phyloP scores from a whole-genome alignment of 805 yeast genomes.

The Clavispora vitiphila region DNA sequence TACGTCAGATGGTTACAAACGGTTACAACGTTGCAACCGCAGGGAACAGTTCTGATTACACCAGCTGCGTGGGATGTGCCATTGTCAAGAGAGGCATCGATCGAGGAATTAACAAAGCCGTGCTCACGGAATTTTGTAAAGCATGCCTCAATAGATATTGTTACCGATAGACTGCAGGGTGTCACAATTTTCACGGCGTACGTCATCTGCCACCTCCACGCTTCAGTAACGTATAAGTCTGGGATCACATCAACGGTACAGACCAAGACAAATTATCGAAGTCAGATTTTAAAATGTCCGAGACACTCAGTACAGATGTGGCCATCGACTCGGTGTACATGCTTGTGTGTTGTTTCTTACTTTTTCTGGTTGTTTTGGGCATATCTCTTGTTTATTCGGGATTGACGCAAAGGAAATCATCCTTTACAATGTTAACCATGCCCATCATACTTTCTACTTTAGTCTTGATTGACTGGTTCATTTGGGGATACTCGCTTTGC shows the following conservation, averaged over 20 bases:
- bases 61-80: slow-evolving; percentile 54
- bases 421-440: slow-evolving; percentile 35
- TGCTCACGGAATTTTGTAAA: slow-evolving; percentile 2
- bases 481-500: slow-evolving; percentile 41
- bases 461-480: slow-evolving; percentile 37
- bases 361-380: slow-evolving; percentile 31
- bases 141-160: slow-evolving; percentile 9
- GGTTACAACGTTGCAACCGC: slow-evolving; percentile 49
- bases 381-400: slow-evolving; percentile 39
- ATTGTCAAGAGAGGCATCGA: slow-evolving; percentile 38
- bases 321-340: slow-evolving; percentile 28
- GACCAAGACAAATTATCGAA: no score
- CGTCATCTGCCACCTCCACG: background rate
- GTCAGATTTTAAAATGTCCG: background rate
- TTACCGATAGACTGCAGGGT: slow-evolving; percentile 4
- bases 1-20: slow-evolving; percentile 41
- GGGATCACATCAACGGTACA: no score
- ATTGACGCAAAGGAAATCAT: slow-evolving; percentile 37
- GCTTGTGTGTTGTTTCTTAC: slow-evolving; percentile 29
- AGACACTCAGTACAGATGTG: background rate
- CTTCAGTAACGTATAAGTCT: no score
- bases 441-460: slow-evolving; percentile 30
- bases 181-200: background rate
- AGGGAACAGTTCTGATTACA: slow-evolving; percentile 36
- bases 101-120: background rate